A percentile compares a stretch with the other conserved stretches of the same genome.
Conservation (phyloP, 495 filamentous ascomycete species). For the Aspergillus cristatus region DNA sequence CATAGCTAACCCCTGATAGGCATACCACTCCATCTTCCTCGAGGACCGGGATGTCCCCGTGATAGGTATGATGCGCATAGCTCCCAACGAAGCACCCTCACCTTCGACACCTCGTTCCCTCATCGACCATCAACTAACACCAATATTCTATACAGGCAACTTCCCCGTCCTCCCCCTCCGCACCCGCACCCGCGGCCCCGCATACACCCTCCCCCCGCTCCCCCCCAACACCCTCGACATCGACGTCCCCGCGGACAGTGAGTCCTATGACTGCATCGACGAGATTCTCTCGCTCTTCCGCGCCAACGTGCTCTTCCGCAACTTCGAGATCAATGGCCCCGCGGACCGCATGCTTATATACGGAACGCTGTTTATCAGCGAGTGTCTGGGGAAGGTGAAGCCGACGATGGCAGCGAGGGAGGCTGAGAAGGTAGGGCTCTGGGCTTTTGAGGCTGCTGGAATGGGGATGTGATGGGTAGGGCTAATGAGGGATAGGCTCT, state of each 20-base stretch:
- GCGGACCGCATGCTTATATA: slow-evolving; percentile 94
- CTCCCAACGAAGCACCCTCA: slow-evolving; percentile 13
- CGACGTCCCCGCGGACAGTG: slow-evolving; percentile 70
- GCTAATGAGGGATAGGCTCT: slow-evolving; percentile 38
- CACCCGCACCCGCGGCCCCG: slow-evolving; percentile 84
- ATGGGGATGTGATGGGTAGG: neutral
- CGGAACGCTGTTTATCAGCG: slow-evolving; percentile 86
- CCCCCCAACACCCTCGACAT: slow-evolving; percentile 56
- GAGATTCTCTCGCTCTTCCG: slow-evolving; percentile 90
- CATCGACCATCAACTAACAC: slow-evolving; percentile 8
- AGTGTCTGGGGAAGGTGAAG: slow-evolving; percentile 78
- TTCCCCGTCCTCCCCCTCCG: slow-evolving; percentile 91
- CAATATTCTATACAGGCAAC: slow-evolving; percentile 52
- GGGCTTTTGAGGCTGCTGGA: no score
- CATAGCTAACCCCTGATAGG: slow-evolving; percentile 47
- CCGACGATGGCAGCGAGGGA: slow-evolving; percentile 53
- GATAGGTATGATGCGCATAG: slow-evolving; percentile 40
- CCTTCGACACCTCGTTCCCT: no score
- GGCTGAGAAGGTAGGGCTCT: slow-evolving; percentile 44
- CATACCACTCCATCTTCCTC: slow-evolving; percentile 92
- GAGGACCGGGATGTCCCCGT: slow-evolving; percentile 61
- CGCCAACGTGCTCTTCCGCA: slow-evolving; percentile 97
- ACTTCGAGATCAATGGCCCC: slow-evolving; percentile 97
- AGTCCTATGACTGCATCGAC: slow-evolving; percentile 90
- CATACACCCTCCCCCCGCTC: slow-evolving; percentile 71